Conservation (phyloP, 768 basidiomycete species). For the Tephrocybe rancida region DNA sequence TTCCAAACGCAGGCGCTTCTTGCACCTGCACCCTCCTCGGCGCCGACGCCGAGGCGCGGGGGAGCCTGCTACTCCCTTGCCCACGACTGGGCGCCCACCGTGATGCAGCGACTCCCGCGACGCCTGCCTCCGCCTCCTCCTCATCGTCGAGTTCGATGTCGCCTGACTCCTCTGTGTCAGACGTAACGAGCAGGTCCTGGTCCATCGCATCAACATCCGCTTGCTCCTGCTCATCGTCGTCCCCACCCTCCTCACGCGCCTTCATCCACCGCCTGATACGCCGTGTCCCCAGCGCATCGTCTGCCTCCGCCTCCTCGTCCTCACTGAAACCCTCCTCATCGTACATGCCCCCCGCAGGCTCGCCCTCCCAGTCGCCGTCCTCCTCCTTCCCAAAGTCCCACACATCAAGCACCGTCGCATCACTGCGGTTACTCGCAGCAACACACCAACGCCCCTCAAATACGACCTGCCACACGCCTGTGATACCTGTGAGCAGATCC, state of each 20-base stretch:
- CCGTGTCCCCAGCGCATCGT: conserved; percentile 27
- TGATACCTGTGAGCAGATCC: conserved; percentile 89
- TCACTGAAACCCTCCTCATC: conserved; percentile 68
- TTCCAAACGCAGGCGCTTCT: conserved; percentile 25
- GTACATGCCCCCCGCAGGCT: conserved; percentile 74
- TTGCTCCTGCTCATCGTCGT: conserved; percentile 51
- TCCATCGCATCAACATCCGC: conserved; percentile 76
- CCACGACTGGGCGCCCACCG: conserved; percentile 29
- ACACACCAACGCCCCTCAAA: conserved; percentile 95
- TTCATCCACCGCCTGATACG: conserved; percentile 24
- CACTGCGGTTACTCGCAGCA: conserved; percentile 84
- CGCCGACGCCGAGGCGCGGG: not conserved
- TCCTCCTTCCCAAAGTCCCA: conserved; percentile 85
- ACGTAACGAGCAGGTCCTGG: conserved; percentile 56
- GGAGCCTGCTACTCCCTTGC: not conserved
- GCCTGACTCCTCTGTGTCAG: conserved; percentile 37
- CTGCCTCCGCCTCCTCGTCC: conserved; percentile 42
- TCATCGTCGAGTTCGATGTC: conserved; percentile 27
- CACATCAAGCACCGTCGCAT: conserved; percentile 81
- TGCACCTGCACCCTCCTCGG: conserved; percentile 20
- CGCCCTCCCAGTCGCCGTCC: conserved; percentile 83
- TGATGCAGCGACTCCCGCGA: conserved; percentile 31
- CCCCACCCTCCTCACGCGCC: conserved; percentile 21
- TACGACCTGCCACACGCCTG: conserved; percentile 97
- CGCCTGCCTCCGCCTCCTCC: conserved; percentile 15